Evolutionary conservation across 2,329 filamentous ascomycete species (phyloP).

Genomic region (Trichoderma polysporum): DNA sequence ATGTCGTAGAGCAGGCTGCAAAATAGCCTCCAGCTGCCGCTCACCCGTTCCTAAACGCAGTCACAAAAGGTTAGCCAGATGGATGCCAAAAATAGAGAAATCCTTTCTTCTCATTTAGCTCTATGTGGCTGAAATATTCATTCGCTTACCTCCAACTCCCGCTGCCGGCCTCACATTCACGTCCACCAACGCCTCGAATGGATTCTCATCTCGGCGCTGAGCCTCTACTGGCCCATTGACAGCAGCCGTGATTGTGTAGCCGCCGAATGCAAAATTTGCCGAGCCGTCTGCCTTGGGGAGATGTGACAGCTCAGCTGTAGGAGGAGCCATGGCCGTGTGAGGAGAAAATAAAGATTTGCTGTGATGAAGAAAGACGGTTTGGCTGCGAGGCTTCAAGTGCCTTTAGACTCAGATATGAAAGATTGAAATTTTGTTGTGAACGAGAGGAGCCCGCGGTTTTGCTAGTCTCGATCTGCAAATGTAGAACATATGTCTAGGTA

Average conservation of each 20-base stretch:
- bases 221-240: constrained; percentile 95
- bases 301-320: constrained; percentile 50
- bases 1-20: constrained; percentile 70
- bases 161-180: constrained; percentile 84
- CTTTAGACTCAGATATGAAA: not conserved
- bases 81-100: not conserved
- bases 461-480: constrained; percentile 17
- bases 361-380: not conserved
- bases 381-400: not conserved
- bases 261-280: constrained; percentile 70
- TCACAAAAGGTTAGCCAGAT: not conserved
- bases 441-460: not conserved
- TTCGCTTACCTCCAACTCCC: constrained; percentile 69
- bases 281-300: constrained; percentile 77
- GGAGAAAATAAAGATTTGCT: not conserved
- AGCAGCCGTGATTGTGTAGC: constrained; percentile 78
- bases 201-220: constrained; percentile 81
- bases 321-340: constrained; percentile 42
- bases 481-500: not conserved
- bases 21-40: constrained; percentile 75
- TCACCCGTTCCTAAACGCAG: constrained; percentile 61
- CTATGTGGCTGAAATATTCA: not conserved
- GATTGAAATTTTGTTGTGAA: constrained; percentile 17
- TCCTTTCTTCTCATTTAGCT: not conserved
- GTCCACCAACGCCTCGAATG: constrained; percentile 87